Evolutionary conservation across 306 rosid species (phyloP).

Genomic region (Canavalia ensiformis): DNA sequence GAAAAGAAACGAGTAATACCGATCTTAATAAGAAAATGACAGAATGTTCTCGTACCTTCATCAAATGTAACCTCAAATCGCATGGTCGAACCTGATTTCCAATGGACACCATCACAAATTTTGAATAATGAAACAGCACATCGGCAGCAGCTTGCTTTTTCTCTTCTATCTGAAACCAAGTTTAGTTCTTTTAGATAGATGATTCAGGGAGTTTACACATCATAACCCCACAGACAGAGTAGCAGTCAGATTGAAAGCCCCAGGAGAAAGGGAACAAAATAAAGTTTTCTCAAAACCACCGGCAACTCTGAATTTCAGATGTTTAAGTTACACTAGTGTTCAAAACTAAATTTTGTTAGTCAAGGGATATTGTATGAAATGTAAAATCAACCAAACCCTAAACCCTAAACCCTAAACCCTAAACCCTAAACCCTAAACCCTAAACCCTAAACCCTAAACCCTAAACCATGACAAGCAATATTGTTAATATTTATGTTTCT

Average conservation of each 20-base stretch:
- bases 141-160: slow-evolving; percentile 94
- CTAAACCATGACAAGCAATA: slow-evolving; percentile 15
- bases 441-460: too few relatives aligned
- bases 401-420: too few relatives aligned
- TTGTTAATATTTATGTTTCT: slow-evolving; percentile 18
- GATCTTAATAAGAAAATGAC: background rate
- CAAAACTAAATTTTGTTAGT: slow-evolving; percentile 21
- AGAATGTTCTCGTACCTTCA: slow-evolving; percentile 72
- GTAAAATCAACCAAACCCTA: slow-evolving; percentile 26
- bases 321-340: slow-evolving; percentile 25
- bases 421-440: too few relatives aligned
- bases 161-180: slow-evolving; percentile 66
- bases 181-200: slow-evolving; percentile 30
- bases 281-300: slow-evolving; percentile 13
- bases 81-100: slow-evolving; percentile 82
- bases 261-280: slow-evolving; percentile 24
- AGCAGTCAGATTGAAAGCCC: background rate
- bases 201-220: slow-evolving; percentile 18
- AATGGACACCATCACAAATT: slow-evolving; percentile 81
- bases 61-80: slow-evolving; percentile 88
- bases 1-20: too few relatives aligned
- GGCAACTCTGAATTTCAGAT: slow-evolving; percentile 13
- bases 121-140: slow-evolving; percentile 82
- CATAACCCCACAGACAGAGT: slow-evolving; percentile 19
- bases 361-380: slow-evolving; percentile 15